Evolutionary conservation across 2,329 filamentous ascomycete species (phyloP), one percentile per base, ranked within the genome.

Genomic region (Sarocladium oryzae): DNA sequence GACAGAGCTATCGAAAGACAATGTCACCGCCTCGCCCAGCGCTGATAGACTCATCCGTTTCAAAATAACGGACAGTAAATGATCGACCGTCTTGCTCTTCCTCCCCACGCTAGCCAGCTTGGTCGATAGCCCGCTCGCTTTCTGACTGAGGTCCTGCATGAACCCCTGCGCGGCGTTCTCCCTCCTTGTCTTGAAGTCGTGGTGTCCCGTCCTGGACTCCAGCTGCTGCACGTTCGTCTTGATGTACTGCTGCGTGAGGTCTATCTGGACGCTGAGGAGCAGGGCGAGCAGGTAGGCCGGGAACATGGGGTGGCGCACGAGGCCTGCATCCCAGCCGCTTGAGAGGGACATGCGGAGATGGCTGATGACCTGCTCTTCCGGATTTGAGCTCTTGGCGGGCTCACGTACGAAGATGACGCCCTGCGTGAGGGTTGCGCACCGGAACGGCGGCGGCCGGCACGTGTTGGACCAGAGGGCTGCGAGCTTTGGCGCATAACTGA

Each of bases 131-230:
- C 67, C 64, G 49, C 63, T 67, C 55, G 68, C 65, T 33, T 63
- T 52, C 9, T 63, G 62, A 26, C 24, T 62, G 23, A 79, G 79
- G 50, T 63, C 76, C 1, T 77, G 76, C 4, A 77, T 74, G 20
- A 78, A 79, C 58, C 74, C 72, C 1, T 54, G 80, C 2, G 69
- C 69, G 50, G 75, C 79, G 70, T 70, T 56, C n/a, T 63, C 59
- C 33, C 62, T 56, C 23, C 57, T 60, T 54, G 56, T 59, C 9
- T 60, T 54, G 50, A 68, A 70, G 20, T 60, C 59, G 48, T 64
- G 63, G 45, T 68, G 64, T 15, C 66, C 67, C 2, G 69, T 70
- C 2, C 61, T 60, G 4, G 53, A 55, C 55, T 72, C 69, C n/a
- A 70, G 61, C 18, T 58, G 56, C 24, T 63, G 59, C 4, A 72